A percentile compares a stretch with the other conserved stretches of the same genome.
Evolutionary conservation across 2,329 filamentous ascomycete species (phyloP).

Genomic region (Ophiosphaerella herpotricha): DNA sequence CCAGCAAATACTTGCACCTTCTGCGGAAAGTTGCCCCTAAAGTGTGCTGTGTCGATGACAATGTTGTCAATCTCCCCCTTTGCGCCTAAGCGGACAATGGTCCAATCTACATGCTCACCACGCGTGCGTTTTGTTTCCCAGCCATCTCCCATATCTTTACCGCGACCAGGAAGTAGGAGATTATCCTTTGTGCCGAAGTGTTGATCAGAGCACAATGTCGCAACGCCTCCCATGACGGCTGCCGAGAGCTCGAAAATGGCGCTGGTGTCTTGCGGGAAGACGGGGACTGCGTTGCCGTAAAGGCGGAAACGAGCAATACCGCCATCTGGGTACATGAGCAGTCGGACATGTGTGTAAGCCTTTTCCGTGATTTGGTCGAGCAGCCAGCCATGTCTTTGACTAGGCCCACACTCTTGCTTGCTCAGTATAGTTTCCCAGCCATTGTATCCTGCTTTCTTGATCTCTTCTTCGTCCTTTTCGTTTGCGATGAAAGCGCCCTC

Average conservation of each 20-base stretch:
- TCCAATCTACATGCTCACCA: conserved; percentile 77
- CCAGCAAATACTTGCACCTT: conserved; percentile 69
- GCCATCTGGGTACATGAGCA: conserved; percentile 86
- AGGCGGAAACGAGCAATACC: conserved; percentile 81
- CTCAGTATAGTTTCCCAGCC: conserved; percentile 74
- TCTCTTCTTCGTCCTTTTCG: conserved; percentile 64
- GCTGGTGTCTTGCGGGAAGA: conserved; percentile 69
- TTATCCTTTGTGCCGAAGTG: conserved; percentile 85
- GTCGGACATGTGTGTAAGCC: conserved; percentile 76
- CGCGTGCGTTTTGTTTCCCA: conserved; percentile 83
- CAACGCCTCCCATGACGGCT: conserved; percentile 77
- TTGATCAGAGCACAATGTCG: conserved; percentile 77
- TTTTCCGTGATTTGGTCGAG: conserved; percentile 62
- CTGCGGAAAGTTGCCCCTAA: conserved; percentile 82
- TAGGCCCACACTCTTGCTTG: conserved; percentile 73
- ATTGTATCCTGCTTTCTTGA: conserved; percentile 49
- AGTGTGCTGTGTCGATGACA: conserved; percentile 80
- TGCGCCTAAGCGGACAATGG: conserved; percentile 74
- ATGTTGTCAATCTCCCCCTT: conserved; percentile 68
- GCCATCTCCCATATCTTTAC: conserved; percentile 84
- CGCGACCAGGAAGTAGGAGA: conserved; percentile 75
- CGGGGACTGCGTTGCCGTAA: conserved; percentile 75
- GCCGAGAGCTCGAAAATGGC: conserved; percentile 76
- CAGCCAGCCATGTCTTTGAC: conserved; percentile 74
- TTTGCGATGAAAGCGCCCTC: conserved; percentile 69